Percentiles rank a stretch among this genome's conserved stretches.
Evolutionary conservation across 1,284 basidiomycete species (phyloP).

Genomic region (Exsudoporus floridanus): DNA sequence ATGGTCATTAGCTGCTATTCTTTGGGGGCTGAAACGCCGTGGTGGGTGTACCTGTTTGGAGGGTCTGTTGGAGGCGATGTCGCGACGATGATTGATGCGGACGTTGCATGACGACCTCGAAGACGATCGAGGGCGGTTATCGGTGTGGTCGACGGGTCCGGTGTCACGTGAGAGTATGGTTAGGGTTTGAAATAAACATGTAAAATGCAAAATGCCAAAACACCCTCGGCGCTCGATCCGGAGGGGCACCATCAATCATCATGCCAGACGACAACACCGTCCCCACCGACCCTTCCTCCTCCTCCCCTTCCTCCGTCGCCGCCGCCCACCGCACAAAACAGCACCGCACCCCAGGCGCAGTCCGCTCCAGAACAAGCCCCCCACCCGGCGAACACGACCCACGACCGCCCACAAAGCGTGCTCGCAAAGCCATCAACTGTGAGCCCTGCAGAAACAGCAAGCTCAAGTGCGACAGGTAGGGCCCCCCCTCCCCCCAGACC

Average conservation of each 20-base stretch:
- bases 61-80: background rate
- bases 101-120: slow-evolving; percentile 28
- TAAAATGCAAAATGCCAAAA: slow-evolving; percentile 6
- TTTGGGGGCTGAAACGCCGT: slow-evolving; percentile 18
- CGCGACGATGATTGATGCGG: too few relatives aligned
- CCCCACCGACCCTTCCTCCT: slow-evolving; percentile 16
- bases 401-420: slow-evolving; percentile 68
- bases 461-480: slow-evolving; percentile 78
- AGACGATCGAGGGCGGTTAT: slow-evolving; percentile 26
- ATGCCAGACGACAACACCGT: slow-evolving; percentile 48
- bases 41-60: slow-evolving; percentile 1
- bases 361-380: slow-evolving; percentile 49
- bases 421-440: slow-evolving; percentile 81
- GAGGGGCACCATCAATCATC: slow-evolving; percentile 21
- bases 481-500: slow-evolving; percentile 8
- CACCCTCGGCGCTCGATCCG: slow-evolving; percentile 30
- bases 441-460: slow-evolving; percentile 82
- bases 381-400: slow-evolving; percentile 48
- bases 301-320: slow-evolving; percentile 34
- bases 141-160: slow-evolving; percentile 12
- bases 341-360: slow-evolving; percentile 33
- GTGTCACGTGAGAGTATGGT: slow-evolving; percentile 24
- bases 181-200: slow-evolving; percentile 33
- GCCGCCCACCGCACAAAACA: slow-evolving; percentile 43
- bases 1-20: slow-evolving; percentile 8